phyloP scores from a whole-genome alignment of 2,329 filamentous ascomycete species.

The Sclerotinia nivalis region DNA sequence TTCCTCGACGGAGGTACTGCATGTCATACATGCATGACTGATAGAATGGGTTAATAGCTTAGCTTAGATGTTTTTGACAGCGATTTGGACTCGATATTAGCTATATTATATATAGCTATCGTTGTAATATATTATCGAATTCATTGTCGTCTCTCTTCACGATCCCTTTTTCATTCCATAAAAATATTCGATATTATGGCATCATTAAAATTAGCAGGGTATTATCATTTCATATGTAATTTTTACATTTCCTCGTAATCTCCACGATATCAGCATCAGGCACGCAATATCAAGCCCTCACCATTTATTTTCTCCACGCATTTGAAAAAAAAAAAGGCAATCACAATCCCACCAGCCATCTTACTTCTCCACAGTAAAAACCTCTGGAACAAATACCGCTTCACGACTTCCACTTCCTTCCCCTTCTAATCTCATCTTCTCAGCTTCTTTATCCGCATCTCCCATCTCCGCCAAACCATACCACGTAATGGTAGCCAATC shows the following conservation, averaged over 20 bases:
- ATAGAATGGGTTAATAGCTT: too few species aligned
- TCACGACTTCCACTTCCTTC: not conserved
- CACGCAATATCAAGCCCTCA: not conserved
- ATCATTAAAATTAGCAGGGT: not conserved
- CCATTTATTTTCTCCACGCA: not conserved
- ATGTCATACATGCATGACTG: too few species aligned
- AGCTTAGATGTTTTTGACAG: too few species aligned
- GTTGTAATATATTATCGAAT: too few species aligned
- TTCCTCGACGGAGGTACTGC: too few species aligned
- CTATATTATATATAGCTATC: too few species aligned
- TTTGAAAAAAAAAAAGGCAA: not conserved
- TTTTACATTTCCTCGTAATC: not conserved
- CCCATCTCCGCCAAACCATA: slow-evolving; percentile 41
- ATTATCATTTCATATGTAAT: slow-evolving; percentile 1
- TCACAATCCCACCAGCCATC: not conserved
- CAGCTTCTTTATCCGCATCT: slow-evolving; percentile 32
- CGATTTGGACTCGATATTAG: too few species aligned
- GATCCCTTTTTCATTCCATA: not conserved
- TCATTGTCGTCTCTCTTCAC: too few species aligned
- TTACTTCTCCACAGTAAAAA: not conserved
- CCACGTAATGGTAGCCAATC: slow-evolving; percentile 38
- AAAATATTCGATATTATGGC: not conserved
- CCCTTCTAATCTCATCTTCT: slow-evolving; percentile 28
- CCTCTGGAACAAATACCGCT: not conserved
- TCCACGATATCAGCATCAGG: not conserved